These are phyloP conservation scores for Ustilago curta DNA, from an alignment of 1,284 basidiomycete species.

Conservation along the genomic window DNA sequence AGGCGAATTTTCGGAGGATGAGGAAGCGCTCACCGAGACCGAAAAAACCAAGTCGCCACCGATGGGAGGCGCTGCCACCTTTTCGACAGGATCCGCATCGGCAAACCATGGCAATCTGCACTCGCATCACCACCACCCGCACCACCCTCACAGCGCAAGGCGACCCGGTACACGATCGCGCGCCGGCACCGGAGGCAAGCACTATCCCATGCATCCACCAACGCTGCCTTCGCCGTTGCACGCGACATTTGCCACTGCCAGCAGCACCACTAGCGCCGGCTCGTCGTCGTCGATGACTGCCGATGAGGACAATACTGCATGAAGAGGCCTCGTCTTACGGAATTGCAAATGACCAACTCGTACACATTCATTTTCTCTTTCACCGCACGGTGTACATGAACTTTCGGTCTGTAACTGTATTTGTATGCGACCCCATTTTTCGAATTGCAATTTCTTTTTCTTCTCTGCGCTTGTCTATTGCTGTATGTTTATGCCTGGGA, in stretches of 20 bases:
- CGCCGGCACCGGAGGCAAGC: slow-evolving; percentile 37
- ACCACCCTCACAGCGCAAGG: slow-evolving; percentile 15
- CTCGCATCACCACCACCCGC: slow-evolving; percentile 9
- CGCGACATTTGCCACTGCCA: slow-evolving; percentile 29
- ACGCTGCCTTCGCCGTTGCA: slow-evolving; percentile 30
- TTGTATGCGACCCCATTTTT: not conserved
- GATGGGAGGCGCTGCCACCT: slow-evolving; percentile 10
- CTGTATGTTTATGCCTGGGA: too few species aligned
- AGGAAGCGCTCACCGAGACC: slow-evolving; percentile 45
- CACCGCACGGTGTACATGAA: not conserved
- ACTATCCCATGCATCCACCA: slow-evolving; percentile 46
- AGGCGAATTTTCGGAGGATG: slow-evolving; percentile 34
- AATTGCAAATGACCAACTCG: not conserved
- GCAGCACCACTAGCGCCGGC: not conserved
- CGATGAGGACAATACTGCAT: slow-evolving; percentile 1
- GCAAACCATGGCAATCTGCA: slow-evolving; percentile 5
- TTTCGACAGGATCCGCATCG: slow-evolving; percentile 10
- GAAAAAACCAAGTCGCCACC: slow-evolving; percentile 32
- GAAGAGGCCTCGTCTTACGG: not conserved
- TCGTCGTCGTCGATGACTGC: not conserved
- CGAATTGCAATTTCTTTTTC: not conserved
- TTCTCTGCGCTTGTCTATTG: too few species aligned
- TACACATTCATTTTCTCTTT: not conserved
- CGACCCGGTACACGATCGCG: slow-evolving; percentile 27
- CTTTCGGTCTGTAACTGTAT: not conserved